Conservation (phyloP, 2,329 filamentous ascomycete species). For the Verticillium zaregamsianum region DNA sequence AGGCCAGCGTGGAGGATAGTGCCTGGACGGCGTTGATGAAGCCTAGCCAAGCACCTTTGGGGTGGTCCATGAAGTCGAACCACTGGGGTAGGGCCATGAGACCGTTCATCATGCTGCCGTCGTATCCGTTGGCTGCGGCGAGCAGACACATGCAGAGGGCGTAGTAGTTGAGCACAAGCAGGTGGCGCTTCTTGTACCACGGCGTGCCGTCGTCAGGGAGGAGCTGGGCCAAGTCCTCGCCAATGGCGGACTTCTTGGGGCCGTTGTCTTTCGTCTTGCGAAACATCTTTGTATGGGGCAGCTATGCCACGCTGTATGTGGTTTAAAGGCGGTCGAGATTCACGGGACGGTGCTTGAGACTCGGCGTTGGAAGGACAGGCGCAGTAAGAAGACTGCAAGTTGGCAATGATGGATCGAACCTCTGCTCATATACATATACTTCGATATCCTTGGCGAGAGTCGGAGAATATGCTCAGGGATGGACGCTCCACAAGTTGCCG, state of each 20-base stretch:
- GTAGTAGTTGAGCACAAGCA: constrained; percentile 6
- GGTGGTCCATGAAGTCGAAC: constrained; percentile 6
- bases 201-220: constrained; percentile 1
- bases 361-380: no score
- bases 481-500: neutral
- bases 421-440: neutral
- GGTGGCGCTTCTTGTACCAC: constrained; percentile 5
- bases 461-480: neutral
- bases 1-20: constrained; percentile 20
- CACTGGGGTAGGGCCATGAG: constrained; percentile 48
- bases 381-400: no score
- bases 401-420: neutral
- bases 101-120: constrained; percentile 51
- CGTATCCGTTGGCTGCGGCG: constrained; percentile 27
- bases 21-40: constrained; percentile 5
- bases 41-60: constrained; percentile 1
- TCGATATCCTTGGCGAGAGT: neutral
- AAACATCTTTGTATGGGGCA: neutral
- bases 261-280: neutral
- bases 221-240: constrained; percentile 3
- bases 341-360: no score
- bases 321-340: neutral
- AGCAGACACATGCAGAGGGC: constrained; percentile 1
- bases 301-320: neutral
- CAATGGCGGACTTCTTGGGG: constrained; percentile 3